phyloP scores from a whole-genome alignment of 441 rosid genomes.

The Gossypium davidsonii region DNA sequence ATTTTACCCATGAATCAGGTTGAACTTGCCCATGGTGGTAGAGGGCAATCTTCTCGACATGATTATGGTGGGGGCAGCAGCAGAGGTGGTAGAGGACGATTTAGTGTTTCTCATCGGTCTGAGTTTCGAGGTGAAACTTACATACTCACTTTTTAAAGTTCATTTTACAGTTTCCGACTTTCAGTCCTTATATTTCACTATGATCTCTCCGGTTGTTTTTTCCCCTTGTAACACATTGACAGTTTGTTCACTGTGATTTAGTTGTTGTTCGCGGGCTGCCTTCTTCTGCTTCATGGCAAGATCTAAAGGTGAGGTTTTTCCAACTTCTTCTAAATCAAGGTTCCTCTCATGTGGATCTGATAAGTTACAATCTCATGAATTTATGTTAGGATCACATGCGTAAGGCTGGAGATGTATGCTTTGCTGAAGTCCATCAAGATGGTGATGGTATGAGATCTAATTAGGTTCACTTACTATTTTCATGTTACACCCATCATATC shows the following conservation, averaged over 20 bases:
- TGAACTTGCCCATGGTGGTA: slow-evolving; percentile 38
- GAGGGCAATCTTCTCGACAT: slow-evolving; percentile 27
- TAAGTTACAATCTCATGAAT: not conserved
- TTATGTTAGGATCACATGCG: slow-evolving; percentile 34
- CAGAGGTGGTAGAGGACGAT: slow-evolving; percentile 33
- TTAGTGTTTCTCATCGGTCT: slow-evolving; percentile 32
- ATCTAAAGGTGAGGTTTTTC: slow-evolving; percentile 29
- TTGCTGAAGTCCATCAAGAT: slow-evolving; percentile 32
- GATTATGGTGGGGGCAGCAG: slow-evolving; percentile 24
- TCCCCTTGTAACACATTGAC: not conserved
- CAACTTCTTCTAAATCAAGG: not conserved
- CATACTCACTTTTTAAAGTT: not conserved
- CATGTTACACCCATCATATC: not conserved
- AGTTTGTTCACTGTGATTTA: not conserved
- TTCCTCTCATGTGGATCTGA: not conserved
- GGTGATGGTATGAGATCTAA: slow-evolving; percentile 25
- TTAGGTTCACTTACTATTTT: not conserved
- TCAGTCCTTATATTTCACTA: not conserved
- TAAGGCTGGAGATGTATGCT: slow-evolving; percentile 39
- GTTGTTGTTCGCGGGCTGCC: slow-evolving; percentile 35
- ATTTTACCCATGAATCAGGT: slow-evolving; percentile 23
- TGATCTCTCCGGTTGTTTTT: not conserved
- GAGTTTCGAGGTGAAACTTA: slow-evolving; percentile 33
- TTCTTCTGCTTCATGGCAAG: slow-evolving; percentile 54
- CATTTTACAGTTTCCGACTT: not conserved